Percentiles rank a stretch among this genome's conserved stretches.
Conservation (phyloP, 768 basidiomycete genomes). For the Austroboletus eburneus region DNA sequence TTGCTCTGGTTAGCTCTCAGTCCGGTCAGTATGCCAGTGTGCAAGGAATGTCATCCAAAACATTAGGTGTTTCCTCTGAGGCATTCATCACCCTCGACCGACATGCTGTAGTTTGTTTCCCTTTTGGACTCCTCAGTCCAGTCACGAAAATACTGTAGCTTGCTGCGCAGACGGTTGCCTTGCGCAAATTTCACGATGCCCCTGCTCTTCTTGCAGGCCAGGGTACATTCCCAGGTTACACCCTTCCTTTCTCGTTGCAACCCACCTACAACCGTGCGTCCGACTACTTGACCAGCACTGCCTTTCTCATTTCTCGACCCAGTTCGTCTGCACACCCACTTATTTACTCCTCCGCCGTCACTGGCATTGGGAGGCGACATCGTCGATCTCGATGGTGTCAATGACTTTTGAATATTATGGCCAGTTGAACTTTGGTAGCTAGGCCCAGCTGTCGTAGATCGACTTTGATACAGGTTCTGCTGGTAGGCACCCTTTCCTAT, state of each 20-base stretch:
- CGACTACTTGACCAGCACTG: conserved; percentile 14
- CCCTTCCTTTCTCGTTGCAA: conserved; percentile 12
- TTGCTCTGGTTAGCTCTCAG: conserved; percentile 3
- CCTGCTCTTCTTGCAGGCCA: conserved; percentile 11
- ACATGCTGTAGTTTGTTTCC: conserved; percentile 8
- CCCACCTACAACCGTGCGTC: conserved; percentile 16
- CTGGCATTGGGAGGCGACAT: background rate
- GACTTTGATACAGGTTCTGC: conserved; percentile 65
- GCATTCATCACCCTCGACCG: conserved; percentile 3
- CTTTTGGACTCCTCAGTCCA: background rate
- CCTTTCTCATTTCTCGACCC: background rate
- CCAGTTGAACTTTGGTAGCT: conserved; percentile 48
- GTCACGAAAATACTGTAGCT: conserved; percentile 11
- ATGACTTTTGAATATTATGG: conserved; percentile 49
- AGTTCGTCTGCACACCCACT: background rate
- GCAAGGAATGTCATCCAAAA: background rate
- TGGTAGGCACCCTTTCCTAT: conserved; percentile 6
- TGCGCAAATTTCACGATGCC: conserved; percentile 17
- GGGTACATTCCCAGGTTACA: conserved; percentile 3
- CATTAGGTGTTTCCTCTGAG: background rate
- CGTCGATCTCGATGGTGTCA: conserved; percentile 25
- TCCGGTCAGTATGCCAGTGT: conserved; percentile 12
- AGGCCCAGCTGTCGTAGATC: conserved; percentile 47
- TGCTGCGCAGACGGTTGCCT: conserved; percentile 8
- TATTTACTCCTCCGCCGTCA: background rate